Evolutionary conservation across 345 rosid species (phyloP), one percentile per base, ranked within the genome.

Genomic region (Brassica incana): DNA sequence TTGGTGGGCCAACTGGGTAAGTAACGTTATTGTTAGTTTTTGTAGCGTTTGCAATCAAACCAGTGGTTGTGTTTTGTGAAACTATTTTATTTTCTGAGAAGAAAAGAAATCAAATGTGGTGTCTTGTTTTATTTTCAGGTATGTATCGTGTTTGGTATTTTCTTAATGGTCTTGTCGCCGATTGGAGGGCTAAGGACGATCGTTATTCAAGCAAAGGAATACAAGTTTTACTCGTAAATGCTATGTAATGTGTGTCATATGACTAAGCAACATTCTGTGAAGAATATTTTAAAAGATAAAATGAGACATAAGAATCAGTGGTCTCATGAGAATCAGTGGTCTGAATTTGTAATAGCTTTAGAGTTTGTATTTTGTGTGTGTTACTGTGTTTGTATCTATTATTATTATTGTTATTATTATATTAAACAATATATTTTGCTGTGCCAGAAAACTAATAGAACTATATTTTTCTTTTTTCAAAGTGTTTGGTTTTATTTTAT

Each of bases 151-250:
- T 77, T 88, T 1, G 94, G 94, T 16, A 11, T 91, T 14, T 68
- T 84, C 60, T 69, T 95, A 64, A 90, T 90, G 94, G 78, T 81
- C 45, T 70, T 92, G 50, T 78, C 97, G 6, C 97, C 97, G 1
- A 91, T 95, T 62, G 99, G 99, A 77, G 97, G 89, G 23, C 59
- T 94, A 29, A 88, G 92, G 87, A 82, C 80, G 11, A 94, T 92
- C 76, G 92, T 92, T 40, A 20, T 81, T 3, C 68, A 71, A 5
- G 88, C 97, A 27, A 91, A 88, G 81, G 74, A 7, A 25, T 91
- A 91, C 79, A 8, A 84, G 25, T 92, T 94, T 80, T 92, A 88
- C 85, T 85, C 89, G 10, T 91, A 78, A 76, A 69, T 69, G 67
- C 67, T 27, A 69, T 69, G 18, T 74, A 35, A 27, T 27, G 30